Evolutionary conservation across 371 early-diverging fungal genomes (phyloP).

Genomic region (Saksenaea vasiformis): DNA sequence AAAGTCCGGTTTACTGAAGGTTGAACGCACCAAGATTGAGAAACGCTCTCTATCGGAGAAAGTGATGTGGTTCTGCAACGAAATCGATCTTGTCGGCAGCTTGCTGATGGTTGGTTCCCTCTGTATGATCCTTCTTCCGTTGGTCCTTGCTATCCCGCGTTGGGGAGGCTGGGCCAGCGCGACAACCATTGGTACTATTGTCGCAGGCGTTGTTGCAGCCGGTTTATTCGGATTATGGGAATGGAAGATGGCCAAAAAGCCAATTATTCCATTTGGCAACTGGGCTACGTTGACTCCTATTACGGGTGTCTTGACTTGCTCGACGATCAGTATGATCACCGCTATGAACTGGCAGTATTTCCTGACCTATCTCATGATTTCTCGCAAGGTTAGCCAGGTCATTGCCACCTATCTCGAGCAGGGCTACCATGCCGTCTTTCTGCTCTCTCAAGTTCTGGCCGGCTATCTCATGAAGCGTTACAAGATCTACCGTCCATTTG

Average conservation of each 20-base stretch:
- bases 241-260: slow-evolving; percentile 28
- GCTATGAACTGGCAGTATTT: slow-evolving; percentile 44
- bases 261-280: slow-evolving; percentile 42
- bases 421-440: slow-evolving; percentile 42
- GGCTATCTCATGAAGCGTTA: slow-evolving; percentile 39
- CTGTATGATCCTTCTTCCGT: slow-evolving; percentile 39
- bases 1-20: slow-evolving; percentile 5
- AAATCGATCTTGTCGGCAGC: slow-evolving; percentile 46
- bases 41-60: background rate
- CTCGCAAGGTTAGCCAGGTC: slow-evolving; percentile 25
- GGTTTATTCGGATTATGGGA: slow-evolving; percentile 39
- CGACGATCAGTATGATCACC: slow-evolving; percentile 40
- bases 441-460: slow-evolving; percentile 30
- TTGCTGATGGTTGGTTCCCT: slow-evolving; percentile 39
- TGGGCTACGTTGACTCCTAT: slow-evolving; percentile 42
- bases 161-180: slow-evolving; percentile 43
- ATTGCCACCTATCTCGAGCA: slow-evolving; percentile 36
- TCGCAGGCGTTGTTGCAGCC: slow-evolving; percentile 25
- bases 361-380: slow-evolving; percentile 40
- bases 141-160: slow-evolving; percentile 37
- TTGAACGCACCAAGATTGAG: slow-evolving; percentile 9
- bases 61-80: slow-evolving; percentile 30
- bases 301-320: slow-evolving; percentile 36
- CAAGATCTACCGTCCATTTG: slow-evolving; percentile 38
- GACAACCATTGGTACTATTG: slow-evolving; percentile 30